Base-by-base conservation (phyloP, 1,284 basidiomycete species). In the Phylloporus sp. region DNA sequence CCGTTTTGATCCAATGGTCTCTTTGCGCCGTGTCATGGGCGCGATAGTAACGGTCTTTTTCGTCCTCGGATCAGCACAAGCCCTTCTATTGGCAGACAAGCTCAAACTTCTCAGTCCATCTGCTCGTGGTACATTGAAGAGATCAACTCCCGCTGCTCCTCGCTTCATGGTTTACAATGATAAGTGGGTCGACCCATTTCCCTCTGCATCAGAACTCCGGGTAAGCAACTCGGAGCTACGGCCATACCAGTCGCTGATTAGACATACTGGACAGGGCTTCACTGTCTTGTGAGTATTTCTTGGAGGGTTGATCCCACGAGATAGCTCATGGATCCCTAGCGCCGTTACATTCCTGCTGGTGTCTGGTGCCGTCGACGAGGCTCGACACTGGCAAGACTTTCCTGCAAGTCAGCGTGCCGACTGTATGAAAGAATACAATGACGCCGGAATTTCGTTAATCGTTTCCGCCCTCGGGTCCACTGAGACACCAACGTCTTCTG, bases 401-500 rank as follows among this genome's bases (percentile, higher is more conserved):
- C 79, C 78, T 20, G 76, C 72, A 32, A 69, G 73, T 26, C 72
- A 84, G 54, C 80, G 86, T 32, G 65, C 79, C 31, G 70, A 78
- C 17, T 77, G 83, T 67, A 79, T 86, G 64, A 67, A 79, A 0
- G 78, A 85, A 64, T 88, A 88, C 67, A 79, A 77, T 13, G 79
- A 81, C 10, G 86, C 86, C 8, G 86, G 86, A 12, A 85, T 88
- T 60, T 84, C 82, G 34, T 69, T 88, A 34, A 76, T 88, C 3
- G 86, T 88, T 3, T 84, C 86, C 29, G 78, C 77, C 3, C 89
- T 89, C 64, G 88, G 87, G 12, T 77, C 76, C 15, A 74, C 72
- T 5, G 74, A 78, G 46, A 66, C 67, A 1, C 87, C 86, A 8
- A 86, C 85, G 15, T 76, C 79, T 12, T 74, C 73, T 1, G 78